phyloP scores from a whole-genome alignment of 225 moss, liverwort and hornwort genomes.

The Bryoerythrophyllum caledonicum region DNA sequence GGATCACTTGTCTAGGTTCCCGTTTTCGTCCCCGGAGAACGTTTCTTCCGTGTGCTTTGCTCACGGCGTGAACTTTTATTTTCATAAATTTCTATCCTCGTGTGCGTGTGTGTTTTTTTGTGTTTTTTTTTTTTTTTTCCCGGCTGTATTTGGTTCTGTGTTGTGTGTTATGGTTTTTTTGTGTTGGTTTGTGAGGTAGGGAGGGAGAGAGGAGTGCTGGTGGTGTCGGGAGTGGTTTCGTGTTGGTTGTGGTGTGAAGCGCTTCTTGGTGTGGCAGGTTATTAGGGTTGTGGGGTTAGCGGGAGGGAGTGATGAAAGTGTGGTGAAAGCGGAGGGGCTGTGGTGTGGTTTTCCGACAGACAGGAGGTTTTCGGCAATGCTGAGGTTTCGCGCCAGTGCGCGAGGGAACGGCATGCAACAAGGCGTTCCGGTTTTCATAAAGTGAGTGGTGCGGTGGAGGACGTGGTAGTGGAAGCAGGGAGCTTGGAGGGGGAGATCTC shows the following conservation, averaged over 20 bases:
- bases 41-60: background rate
- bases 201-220: background rate
- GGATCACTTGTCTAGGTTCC: background rate
- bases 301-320: background rate
- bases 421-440: conserved; percentile 2
- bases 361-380: conserved; percentile 18
- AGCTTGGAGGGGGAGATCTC: conserved; percentile 16
- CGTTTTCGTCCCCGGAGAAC: background rate
- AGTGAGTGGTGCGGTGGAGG: conserved; percentile 19
- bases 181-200: background rate
- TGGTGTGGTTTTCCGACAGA: background rate
- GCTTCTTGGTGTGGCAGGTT: conserved; percentile 24
- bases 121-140: background rate
- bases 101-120: background rate
- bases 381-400: conserved; percentile 22
- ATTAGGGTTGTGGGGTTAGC: conserved; percentile 30
- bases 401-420: conserved; percentile 13
- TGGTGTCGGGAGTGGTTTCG: background rate
- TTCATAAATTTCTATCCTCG: background rate
- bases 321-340: background rate
- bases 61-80: background rate
- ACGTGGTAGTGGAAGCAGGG: background rate
- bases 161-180: background rate
- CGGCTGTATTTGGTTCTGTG: background rate
- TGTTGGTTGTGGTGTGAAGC: background rate